Evolutionary conservation across 805 yeast species (phyloP).

Genomic region (Priceomyces fermenticarens): DNA sequence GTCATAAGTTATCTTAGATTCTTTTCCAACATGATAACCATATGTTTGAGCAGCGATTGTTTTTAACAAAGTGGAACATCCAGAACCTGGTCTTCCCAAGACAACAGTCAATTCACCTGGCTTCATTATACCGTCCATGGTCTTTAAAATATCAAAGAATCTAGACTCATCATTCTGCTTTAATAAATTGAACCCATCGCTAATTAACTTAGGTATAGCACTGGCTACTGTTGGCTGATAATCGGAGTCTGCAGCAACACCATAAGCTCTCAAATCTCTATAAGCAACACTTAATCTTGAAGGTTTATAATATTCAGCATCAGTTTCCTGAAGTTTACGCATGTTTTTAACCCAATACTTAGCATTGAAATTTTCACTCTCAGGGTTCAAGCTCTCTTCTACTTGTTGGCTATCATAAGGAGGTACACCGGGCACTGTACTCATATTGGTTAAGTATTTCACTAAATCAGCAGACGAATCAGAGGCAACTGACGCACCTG

Average conservation of each 20-base stretch:
- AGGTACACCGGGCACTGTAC: constrained; percentile 47
- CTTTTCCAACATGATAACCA: constrained; percentile 33
- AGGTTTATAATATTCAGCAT: constrained; percentile 63
- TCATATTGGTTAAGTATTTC: constrained; percentile 47
- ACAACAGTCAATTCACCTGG: constrained; percentile 42
- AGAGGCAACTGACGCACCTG: constrained; percentile 8
- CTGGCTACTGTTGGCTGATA: constrained; percentile 60
- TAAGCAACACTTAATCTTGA: constrained; percentile 58
- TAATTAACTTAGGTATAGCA: constrained; percentile 24
- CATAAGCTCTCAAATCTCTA: constrained; percentile 56
- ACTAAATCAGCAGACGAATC: constrained; percentile 22
- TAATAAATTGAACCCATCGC: constrained; percentile 14
- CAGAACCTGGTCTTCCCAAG: constrained; percentile 42
- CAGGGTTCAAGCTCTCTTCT: constrained; percentile 55
- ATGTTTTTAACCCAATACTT: constrained; percentile 67
- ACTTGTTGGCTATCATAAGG: constrained; percentile 27
- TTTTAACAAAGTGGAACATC: constrained; percentile 39
- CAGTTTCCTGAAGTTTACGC: constrained; percentile 49
- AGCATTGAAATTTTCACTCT: constrained; percentile 54
- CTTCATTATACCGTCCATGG: constrained; percentile 32
- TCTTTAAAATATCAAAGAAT: constrained; percentile 30
- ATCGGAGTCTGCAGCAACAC: constrained; percentile 66
- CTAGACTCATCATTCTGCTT: constrained; percentile 19
- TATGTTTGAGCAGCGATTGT: constrained; percentile 37
- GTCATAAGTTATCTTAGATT: constrained; percentile 31